A percentile compares a stretch with the other conserved stretches of the same genome.
Conservation (phyloP, 2,329 filamentous ascomycete species). For the Exophiala xenobiotica region DNA sequence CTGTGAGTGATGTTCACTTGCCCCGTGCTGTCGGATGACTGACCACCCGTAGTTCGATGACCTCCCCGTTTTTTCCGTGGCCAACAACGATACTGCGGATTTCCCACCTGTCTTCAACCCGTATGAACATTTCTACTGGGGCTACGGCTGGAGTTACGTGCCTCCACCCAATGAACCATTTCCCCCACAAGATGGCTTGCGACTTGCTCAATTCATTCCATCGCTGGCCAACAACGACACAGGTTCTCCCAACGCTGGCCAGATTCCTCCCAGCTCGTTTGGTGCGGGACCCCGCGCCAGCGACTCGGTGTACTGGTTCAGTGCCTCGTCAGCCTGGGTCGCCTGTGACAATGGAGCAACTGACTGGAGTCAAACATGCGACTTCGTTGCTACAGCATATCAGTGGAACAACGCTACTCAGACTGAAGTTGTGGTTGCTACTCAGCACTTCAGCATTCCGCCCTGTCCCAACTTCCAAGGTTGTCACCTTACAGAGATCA, state of each 20-base stretch:
- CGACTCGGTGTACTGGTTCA: slow-evolving; percentile 52
- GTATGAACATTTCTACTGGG: slow-evolving; percentile 54
- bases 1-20: slow-evolving; percentile 11
- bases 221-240: slow-evolving; percentile 46
- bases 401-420: slow-evolving; percentile 39
- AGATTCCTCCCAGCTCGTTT: slow-evolving; percentile 43
- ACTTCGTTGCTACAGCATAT: slow-evolving; percentile 45
- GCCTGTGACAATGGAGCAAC: slow-evolving; percentile 47
- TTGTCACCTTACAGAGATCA: slow-evolving; percentile 46
- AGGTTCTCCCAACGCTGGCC: slow-evolving; percentile 32
- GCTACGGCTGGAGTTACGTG: slow-evolving; percentile 51
- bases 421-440: slow-evolving; percentile 37
- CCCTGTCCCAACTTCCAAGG: slow-evolving; percentile 40
- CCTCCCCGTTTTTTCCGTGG: slow-evolving; percentile 27
- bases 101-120: slow-evolving; percentile 47
- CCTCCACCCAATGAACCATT: slow-evolving; percentile 47
- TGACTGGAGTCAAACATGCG: slow-evolving; percentile 40
- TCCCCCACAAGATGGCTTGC: slow-evolving; percentile 34
- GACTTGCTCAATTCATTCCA: slow-evolving; percentile 41
- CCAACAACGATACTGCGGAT: slow-evolving; percentile 33
- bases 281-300: slow-evolving; percentile 46
- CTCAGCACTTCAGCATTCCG: slow-evolving; percentile 43
- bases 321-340: slow-evolving; percentile 48
- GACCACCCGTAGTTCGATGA: slow-evolving; percentile 32
- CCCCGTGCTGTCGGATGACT: background rate